These are phyloP conservation scores for Cystoderma amianthinum DNA, from an alignment of 768 basidiomycete genomes.

Conservation along the genomic window DNA sequence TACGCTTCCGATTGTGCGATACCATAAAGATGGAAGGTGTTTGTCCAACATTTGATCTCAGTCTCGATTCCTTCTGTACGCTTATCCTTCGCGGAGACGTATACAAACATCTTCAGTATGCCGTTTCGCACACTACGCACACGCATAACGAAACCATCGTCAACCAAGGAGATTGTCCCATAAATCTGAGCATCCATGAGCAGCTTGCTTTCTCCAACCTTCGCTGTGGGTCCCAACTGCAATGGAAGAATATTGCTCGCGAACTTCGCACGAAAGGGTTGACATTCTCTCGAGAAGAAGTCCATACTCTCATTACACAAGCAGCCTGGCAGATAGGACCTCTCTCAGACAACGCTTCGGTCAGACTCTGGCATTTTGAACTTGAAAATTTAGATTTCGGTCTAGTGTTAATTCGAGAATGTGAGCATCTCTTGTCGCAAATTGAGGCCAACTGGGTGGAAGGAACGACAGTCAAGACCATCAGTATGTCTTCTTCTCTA, in stretches of 20 bases:
- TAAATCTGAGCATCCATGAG: constrained; percentile 35
- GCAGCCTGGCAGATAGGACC: constrained; percentile 39
- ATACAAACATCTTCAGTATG: constrained; percentile 27
- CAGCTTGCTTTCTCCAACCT: constrained; percentile 35
- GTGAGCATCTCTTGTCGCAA: no score
- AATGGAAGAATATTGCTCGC: constrained; percentile 46
- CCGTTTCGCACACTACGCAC: constrained; percentile 26
- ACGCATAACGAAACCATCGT: constrained; percentile 37
- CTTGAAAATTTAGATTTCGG: no score
- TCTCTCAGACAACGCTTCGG: no score
- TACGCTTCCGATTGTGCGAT: no score
- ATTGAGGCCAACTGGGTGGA: no score
- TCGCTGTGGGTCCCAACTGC: constrained; percentile 34
- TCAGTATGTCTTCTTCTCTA: no score
- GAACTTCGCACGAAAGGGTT: constrained; percentile 32
- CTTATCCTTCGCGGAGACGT: constrained; percentile 18
- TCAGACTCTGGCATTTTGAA: no score
- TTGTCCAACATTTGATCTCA: constrained; percentile 9
- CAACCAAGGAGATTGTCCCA: constrained; percentile 31
- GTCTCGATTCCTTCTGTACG: constrained; percentile 16
- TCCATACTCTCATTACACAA: constrained; percentile 36
- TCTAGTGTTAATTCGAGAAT: no score
- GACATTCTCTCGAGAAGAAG: constrained; percentile 28
- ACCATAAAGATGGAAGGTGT: constrained; percentile 12
- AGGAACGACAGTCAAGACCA: no score